Conservation (phyloP, 2,329 filamentous ascomycete species). For the Chaetomium sp. region DNA sequence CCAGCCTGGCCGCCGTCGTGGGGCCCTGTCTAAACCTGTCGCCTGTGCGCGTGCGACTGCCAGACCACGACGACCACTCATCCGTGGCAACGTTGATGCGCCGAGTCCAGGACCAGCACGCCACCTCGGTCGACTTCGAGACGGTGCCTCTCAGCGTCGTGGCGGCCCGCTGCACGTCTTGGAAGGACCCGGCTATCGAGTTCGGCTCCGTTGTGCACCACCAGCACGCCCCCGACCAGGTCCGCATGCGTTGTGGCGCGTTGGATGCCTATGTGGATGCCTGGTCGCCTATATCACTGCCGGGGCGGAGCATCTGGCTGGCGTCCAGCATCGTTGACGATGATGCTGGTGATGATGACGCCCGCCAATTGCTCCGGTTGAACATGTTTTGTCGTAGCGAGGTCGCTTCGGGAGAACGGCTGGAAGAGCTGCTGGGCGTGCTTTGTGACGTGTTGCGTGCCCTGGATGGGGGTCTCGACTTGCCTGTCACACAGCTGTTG, state of each 20-base stretch:
- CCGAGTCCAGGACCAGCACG: constrained; percentile 4
- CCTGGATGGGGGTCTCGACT: not conserved
- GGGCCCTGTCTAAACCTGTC: constrained; percentile 3
- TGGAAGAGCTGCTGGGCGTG: constrained; percentile 6
- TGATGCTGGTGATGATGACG: constrained; percentile 1
- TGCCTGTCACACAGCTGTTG: constrained; percentile 1
- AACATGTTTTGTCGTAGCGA: constrained; percentile 4
- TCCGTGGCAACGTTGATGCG: constrained; percentile 2
- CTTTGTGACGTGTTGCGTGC: constrained; percentile 5
- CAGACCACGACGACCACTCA: not conserved
- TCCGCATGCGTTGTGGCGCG: not conserved
- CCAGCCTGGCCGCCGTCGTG: constrained; percentile 4
- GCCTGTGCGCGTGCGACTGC: not conserved
- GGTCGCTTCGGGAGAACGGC: constrained; percentile 1
- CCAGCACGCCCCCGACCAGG: not conserved
- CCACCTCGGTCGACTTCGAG: constrained; percentile 2
- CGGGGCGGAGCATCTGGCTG: constrained; percentile 5
- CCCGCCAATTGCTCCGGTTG: constrained; percentile 1
- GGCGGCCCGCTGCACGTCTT: constrained; percentile 4
- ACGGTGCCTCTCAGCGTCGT: constrained; percentile 1
- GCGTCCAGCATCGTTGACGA: constrained; percentile 1
- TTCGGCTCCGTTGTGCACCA: constrained; percentile 6
- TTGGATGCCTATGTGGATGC: constrained; percentile 3
- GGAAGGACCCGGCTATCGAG: constrained; percentile 1
- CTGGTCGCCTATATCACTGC: constrained; percentile 4